Evolutionary conservation across 768 basidiomycete species (phyloP).

Genomic region (Grammothele lineata): DNA sequence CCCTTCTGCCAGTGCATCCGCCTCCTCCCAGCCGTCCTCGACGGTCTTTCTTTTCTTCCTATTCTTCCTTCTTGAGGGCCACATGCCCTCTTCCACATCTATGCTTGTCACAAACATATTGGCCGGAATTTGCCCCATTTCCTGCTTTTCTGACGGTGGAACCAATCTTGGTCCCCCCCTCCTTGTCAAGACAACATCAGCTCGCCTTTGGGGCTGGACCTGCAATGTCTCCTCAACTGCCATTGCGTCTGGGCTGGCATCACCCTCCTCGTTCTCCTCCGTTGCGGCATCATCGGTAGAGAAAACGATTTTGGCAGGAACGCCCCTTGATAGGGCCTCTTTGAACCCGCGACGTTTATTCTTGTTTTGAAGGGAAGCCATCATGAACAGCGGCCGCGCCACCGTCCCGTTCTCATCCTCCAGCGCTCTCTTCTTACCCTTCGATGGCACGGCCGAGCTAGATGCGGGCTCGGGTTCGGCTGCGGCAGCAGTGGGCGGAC

Average conservation of each 20-base stretch:
- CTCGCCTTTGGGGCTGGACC: background rate
- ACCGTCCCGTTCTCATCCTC: background rate
- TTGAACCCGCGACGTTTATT: slow-evolving; percentile 72
- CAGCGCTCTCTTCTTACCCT: background rate
- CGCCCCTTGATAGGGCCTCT: slow-evolving; percentile 40
- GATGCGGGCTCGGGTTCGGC: background rate
- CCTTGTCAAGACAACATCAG: background rate
- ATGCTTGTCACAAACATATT: slow-evolving; percentile 71
- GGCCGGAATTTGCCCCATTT: slow-evolving; percentile 44
- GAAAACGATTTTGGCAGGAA: slow-evolving; percentile 54
- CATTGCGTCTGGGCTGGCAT: slow-evolving; percentile 9
- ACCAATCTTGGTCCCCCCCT: slow-evolving; percentile 36
- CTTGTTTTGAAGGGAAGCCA: slow-evolving; percentile 64
- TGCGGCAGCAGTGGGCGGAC: background rate
- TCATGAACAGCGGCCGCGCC: slow-evolving; percentile 29
- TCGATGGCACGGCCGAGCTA: background rate
- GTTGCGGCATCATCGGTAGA: slow-evolving; percentile 17
- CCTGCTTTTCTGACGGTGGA: slow-evolving; percentile 61
- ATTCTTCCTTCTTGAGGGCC: slow-evolving; percentile 35
- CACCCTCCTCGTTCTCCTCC: background rate
- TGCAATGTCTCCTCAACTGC: slow-evolving; percentile 5
- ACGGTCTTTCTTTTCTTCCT: slow-evolving; percentile 22
- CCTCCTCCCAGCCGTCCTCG: slow-evolving; percentile 8
- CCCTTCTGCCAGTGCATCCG: slow-evolving; percentile 3
- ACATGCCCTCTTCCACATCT: slow-evolving; percentile 56